These are phyloP conservation scores for Spizellomyces sp. DNA, from an alignment of 192 early-diverging fungal genomes.

Conservation along the genomic window DNA sequence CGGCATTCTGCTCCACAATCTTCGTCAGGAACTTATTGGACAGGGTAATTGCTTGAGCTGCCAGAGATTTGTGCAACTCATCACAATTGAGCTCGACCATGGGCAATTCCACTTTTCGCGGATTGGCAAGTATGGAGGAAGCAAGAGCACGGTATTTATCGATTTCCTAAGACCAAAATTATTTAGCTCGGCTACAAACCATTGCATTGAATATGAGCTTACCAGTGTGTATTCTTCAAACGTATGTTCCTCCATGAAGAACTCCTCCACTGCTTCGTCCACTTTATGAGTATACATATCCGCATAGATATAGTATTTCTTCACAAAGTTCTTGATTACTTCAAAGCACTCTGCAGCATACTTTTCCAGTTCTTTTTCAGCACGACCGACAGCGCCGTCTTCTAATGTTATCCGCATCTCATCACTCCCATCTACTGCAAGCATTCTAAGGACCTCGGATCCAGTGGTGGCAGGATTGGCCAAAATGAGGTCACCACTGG, in stretches of 20 bases:
- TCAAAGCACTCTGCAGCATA: constrained; percentile 50
- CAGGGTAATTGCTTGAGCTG: constrained; percentile 39
- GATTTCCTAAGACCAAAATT: constrained; percentile 44
- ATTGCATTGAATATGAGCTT: constrained; percentile 5
- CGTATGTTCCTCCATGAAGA: constrained; percentile 48
- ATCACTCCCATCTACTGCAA: constrained; percentile 17
- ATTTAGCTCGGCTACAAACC: background rate
- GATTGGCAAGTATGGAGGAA: constrained; percentile 40
- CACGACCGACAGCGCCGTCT: constrained; percentile 33
- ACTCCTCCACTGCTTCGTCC: constrained; percentile 34
- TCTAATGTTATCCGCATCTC: constrained; percentile 45
- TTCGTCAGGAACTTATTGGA: constrained; percentile 51
- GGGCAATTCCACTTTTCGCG: constrained; percentile 48
- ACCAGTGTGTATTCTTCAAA: constrained; percentile 59
- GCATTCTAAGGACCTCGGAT: constrained; percentile 8
- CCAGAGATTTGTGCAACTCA: constrained; percentile 54
- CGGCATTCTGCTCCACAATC: constrained; percentile 50
- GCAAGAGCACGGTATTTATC: constrained; percentile 50
- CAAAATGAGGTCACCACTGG: constrained; percentile 29
- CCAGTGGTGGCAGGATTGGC: constrained; percentile 11
- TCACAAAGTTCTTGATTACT: constrained; percentile 47
- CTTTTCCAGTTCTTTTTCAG: constrained; percentile 28
- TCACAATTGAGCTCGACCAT: constrained; percentile 56
- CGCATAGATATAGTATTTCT: constrained; percentile 48
- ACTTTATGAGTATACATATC: constrained; percentile 41